phyloP scores from a whole-genome alignment of 2,329 filamentous ascomycete species.

The Trichoderma koningii region DNA sequence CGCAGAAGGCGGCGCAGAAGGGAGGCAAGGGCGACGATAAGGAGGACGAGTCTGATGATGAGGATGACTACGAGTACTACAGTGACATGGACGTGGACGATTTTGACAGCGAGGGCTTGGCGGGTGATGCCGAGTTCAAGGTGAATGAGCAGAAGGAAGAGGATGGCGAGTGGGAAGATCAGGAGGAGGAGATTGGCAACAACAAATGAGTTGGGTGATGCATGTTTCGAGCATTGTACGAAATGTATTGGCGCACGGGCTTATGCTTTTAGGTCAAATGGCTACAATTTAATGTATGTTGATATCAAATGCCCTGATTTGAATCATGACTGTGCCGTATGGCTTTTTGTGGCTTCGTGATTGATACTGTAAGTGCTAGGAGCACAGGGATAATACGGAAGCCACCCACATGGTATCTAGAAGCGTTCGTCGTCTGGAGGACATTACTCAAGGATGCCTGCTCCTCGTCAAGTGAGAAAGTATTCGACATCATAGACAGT shows the following conservation, averaged over 20 bases:
- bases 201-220: slow-evolving; percentile 1
- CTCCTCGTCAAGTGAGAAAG: too few species aligned
- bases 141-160: slow-evolving; percentile 53
- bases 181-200: slow-evolving; percentile 25
- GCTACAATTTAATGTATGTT: slow-evolving; percentile 12
- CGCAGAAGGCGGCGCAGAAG: slow-evolving; percentile 43
- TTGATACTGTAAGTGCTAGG: too few species aligned
- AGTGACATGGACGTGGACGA: slow-evolving; percentile 50
- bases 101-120: slow-evolving; percentile 55
- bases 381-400: too few species aligned
- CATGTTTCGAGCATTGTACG: slow-evolving; percentile 6
- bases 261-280: slow-evolving; percentile 8
- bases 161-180: slow-evolving; percentile 44
- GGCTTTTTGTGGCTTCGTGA: too few species aligned
- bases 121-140: slow-evolving; percentile 52
- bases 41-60: slow-evolving; percentile 45
- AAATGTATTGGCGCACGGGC: slow-evolving; percentile 22
- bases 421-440: too few species aligned
- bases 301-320: background rate
- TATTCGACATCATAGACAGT: too few species aligned
- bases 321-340: too few species aligned
- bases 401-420: too few species aligned
- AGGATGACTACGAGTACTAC: slow-evolving; percentile 50
- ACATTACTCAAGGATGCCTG: too few species aligned
- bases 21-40: slow-evolving; percentile 41